phyloP scores from a whole-genome alignment of 768 basidiomycete genomes.

The Suillus subalutaceus region DNA sequence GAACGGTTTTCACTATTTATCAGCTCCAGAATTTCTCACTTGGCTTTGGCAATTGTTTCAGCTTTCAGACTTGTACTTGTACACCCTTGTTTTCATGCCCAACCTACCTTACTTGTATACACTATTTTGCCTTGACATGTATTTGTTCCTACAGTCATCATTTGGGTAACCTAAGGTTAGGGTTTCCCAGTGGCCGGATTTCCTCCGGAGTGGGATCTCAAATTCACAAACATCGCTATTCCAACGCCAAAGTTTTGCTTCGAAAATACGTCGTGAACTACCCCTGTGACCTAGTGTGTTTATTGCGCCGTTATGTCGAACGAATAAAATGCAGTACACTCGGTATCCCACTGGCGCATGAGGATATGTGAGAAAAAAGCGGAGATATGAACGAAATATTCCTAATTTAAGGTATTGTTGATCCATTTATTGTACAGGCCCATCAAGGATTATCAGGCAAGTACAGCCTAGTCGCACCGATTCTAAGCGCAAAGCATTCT shows the following conservation, averaged over 20 bases:
- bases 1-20: conserved; percentile 16
- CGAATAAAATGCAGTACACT: conserved; percentile 7
- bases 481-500: conserved; percentile 6
- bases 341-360: conserved; percentile 17
- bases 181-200: neutral
- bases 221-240: neutral
- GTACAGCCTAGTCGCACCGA: conserved; percentile 21
- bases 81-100: conserved; percentile 5
- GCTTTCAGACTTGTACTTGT: conserved; percentile 8
- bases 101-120: conserved; percentile 35
- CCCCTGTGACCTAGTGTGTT: neutral
- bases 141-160: conserved; percentile 19
- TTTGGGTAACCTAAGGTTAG: neutral
- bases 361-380: conserved; percentile 20
- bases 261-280: neutral
- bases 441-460: conserved; percentile 34
- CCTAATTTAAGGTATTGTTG: conserved; percentile 15
- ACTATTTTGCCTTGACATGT: conserved; percentile 32
- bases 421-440: conserved; percentile 13
- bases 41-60: conserved; percentile 7
- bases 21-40: conserved; percentile 12
- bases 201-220: neutral
- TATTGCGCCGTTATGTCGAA: conserved; percentile 2
- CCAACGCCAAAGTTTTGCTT: neutral
- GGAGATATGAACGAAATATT: conserved; percentile 15